These are phyloP conservation scores for Arxiozyma slooffiae DNA, from an alignment of 1,139 yeast genomes.

Conservation along the genomic window DNA sequence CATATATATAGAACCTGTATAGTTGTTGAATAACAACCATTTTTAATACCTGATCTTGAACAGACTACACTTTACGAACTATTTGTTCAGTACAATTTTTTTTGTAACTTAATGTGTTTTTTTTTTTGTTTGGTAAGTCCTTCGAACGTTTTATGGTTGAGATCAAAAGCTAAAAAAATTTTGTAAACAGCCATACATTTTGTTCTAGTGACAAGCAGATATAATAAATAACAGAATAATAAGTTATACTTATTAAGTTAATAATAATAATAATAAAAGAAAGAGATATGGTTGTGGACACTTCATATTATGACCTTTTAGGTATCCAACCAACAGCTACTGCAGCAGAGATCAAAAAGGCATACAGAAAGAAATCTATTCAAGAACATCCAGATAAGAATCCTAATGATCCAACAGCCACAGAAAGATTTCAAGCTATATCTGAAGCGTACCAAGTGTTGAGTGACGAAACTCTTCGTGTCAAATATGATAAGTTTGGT, in stretches of 20 bases:
- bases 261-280: background rate
- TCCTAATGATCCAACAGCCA: slow-evolving; percentile 70
- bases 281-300: slow-evolving; percentile 69
- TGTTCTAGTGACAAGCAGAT: background rate
- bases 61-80: too few relatives aligned
- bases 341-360: slow-evolving; percentile 76
- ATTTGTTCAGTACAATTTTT: too few relatives aligned
- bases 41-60: too few relatives aligned
- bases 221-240: background rate
- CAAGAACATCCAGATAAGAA: slow-evolving; percentile 90
- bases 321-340: slow-evolving; percentile 63
- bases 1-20: too few relatives aligned
- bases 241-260: background rate
- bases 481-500: slow-evolving; percentile 55
- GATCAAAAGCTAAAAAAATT: too few relatives aligned
- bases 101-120: background rate
- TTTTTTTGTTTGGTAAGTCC: background rate
- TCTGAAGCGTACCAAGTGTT: slow-evolving; percentile 63
- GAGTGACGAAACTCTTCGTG: slow-evolving; percentile 48
- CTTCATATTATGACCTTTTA: slow-evolving; percentile 74
- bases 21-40: too few relatives aligned
- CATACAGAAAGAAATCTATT: slow-evolving; percentile 83
- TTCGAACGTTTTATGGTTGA: background rate
- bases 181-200: too few relatives aligned
- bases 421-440: slow-evolving; percentile 51